These are phyloP conservation scores for Hygrocybe punicea DNA, from an alignment of 768 basidiomycete species.

Conservation along the genomic window DNA sequence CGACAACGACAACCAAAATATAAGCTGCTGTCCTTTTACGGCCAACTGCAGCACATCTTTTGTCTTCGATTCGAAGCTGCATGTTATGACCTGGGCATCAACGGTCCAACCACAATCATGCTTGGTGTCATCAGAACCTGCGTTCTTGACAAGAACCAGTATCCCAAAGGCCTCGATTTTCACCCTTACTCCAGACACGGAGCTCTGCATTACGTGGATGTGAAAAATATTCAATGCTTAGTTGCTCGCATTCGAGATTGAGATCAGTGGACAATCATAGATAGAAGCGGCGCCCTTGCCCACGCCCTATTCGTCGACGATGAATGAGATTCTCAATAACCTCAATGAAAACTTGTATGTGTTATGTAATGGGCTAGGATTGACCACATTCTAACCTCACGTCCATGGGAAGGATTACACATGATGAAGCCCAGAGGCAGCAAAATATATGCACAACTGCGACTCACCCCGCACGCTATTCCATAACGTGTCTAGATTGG, in stretches of 20 bases:
- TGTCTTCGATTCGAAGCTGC: slow-evolving; percentile 21
- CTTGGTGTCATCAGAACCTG: slow-evolving; percentile 25
- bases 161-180: slow-evolving; percentile 14
- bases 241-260: slow-evolving; percentile 23
- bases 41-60: slow-evolving; percentile 33
- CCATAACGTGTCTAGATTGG: too few relatives aligned
- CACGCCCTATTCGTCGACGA: neutral
- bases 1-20: slow-evolving; percentile 15
- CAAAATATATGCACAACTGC: too few relatives aligned
- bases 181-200: slow-evolving; percentile 20
- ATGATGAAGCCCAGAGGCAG: too few relatives aligned
- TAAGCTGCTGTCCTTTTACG: slow-evolving; percentile 26
- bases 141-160: neutral
- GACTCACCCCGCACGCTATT: too few relatives aligned
- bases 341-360: too few relatives aligned
- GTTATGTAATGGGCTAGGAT: too few relatives aligned
- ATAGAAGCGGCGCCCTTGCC: slow-evolving; percentile 11
- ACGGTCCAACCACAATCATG: slow-evolving; percentile 16
- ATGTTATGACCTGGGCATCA: slow-evolving; percentile 11
- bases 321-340: too few relatives aligned
- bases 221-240: slow-evolving; percentile 26
- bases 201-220: slow-evolving; percentile 23
- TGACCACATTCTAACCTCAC: too few relatives aligned
- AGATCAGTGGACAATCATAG: slow-evolving; percentile 23
- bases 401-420: too few relatives aligned